Evolutionary conservation across 2,329 filamentous ascomycete genomes (phyloP).

Genomic region (Tolypocladium capitatum): DNA sequence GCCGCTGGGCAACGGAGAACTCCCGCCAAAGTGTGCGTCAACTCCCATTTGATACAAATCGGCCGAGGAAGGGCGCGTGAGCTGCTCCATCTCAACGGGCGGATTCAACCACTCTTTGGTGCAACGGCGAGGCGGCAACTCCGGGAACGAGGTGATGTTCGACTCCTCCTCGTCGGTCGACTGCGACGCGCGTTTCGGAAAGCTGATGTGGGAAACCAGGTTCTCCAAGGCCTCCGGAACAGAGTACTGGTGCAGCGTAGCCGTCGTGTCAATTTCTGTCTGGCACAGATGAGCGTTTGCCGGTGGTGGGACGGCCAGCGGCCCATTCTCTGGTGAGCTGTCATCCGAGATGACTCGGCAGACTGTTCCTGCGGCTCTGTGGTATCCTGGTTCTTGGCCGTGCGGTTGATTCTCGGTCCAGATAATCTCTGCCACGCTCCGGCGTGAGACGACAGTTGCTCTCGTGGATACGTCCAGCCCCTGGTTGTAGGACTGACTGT

Average conservation of each 20-base stretch:
- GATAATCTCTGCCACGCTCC: conserved; percentile 16
- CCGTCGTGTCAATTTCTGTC: not conserved
- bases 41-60: conserved; percentile 16
- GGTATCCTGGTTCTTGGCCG: not conserved
- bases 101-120: conserved; percentile 20
- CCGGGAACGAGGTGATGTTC: conserved; percentile 22
- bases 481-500: conserved; percentile 9
- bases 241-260: not conserved
- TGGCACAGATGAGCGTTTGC: not conserved
- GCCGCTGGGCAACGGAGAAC: conserved; percentile 1
- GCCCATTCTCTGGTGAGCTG: not conserved
- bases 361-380: not conserved
- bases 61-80: conserved; percentile 1
- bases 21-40: conserved; percentile 15
- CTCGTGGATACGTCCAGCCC: conserved; percentile 8
- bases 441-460: conserved; percentile 16
- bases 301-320: not conserved
- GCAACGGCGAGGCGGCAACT: conserved; percentile 16
- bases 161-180: conserved; percentile 8
- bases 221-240: not conserved
- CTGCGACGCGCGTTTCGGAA: not conserved
- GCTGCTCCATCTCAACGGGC: conserved; percentile 7
- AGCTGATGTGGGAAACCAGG: not conserved
- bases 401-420: conserved; percentile 10
- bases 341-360: not conserved